These are phyloP conservation scores for Metschnikowia vanudenii DNA, from an alignment of 805 yeast species.

Conservation along the genomic window DNA sequence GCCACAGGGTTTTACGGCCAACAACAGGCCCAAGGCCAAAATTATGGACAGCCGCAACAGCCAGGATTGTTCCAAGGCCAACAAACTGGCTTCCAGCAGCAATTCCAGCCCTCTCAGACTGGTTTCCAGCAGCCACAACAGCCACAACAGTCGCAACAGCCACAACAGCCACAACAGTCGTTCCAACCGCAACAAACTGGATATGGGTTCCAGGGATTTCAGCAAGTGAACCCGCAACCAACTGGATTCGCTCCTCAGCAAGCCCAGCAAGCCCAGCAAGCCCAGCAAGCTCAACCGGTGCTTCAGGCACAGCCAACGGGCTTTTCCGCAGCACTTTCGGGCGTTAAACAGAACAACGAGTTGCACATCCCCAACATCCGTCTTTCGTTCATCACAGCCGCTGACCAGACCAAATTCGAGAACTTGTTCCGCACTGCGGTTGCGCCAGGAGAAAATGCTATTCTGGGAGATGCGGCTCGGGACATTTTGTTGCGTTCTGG, in stretches of 20 bases:
- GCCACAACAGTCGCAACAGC: constrained; percentile 3
- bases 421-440: constrained; percentile 79
- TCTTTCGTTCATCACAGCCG: constrained; percentile 77
- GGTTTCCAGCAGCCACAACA: constrained; percentile 16
- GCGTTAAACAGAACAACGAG: constrained; percentile 51
- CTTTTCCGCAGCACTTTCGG: constrained; percentile 37
- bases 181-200: constrained; percentile 6
- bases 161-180: no score
- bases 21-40: constrained; percentile 26
- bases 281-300: constrained; percentile 16
- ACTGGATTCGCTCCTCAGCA: constrained; percentile 12
- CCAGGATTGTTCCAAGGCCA: constrained; percentile 22
- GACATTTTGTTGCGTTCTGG: constrained; percentile 79
- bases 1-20: constrained; percentile 24
- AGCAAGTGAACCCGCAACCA: constrained; percentile 4
- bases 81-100: constrained; percentile 21
- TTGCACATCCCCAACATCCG: constrained; percentile 73
- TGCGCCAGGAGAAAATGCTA: constrained; percentile 62
- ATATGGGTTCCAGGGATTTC: constrained; percentile 6
- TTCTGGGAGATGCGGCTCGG: constrained; percentile 72
- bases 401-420: constrained; percentile 85
- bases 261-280: constrained; percentile 9
- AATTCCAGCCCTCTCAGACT: constrained; percentile 25
- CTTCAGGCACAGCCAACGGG: constrained; percentile 48
- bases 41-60: constrained; percentile 18